Base-by-base conservation (phyloP, 345 rosid species). In the Aquilaria malaccensis region DNA sequence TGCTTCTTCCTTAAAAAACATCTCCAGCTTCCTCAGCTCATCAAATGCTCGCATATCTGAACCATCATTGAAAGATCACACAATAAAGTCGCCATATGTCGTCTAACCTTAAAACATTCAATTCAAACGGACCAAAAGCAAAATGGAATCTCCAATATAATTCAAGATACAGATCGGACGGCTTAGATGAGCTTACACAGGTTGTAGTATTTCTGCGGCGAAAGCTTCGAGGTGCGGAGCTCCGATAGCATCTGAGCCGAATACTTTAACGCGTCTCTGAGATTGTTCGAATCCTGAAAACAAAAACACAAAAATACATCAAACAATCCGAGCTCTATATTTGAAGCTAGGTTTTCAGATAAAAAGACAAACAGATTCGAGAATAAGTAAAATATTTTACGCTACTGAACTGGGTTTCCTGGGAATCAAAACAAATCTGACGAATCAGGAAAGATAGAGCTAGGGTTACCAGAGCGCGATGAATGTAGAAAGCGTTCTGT, bases 201-300 rank as follows among this genome's bases (percentile, higher is more conserved):
- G 55, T 85, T 89, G 65, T 90, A 94, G 70, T 94, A 94, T 74
- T 94, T 94, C 31, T 88, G 97, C 33, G 99, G 99, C 29, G 97
- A 90, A 59, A 94, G 95, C 82, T 89, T 90, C 56, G 97, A 90
- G 68, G 99, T 94, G 62, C 99, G 90, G 10, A 94, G 87, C 82
- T 94, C 97, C 45, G 97, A 85, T 11, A 94, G 82, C 99, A 94
- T 94, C 88, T 91, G 99, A 70, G 99, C 93, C 55, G 99, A 94
- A 78, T 84, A 94, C 80, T 91, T 94, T 68, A 94, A 82, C 52
- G 97, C 97, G 70, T 94, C 99, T 75, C 92, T 79, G 57, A 91
- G 79, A 87, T 94, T 91, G 74, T 91, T 94, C 61, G 99, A 77
- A 59, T 94, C 99, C 99, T 94, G 74, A 63, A 3, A 0, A 55